phyloP scores from a whole-genome alignment of 129 eudicot species.

The Smallanthus sonchifolius region DNA sequence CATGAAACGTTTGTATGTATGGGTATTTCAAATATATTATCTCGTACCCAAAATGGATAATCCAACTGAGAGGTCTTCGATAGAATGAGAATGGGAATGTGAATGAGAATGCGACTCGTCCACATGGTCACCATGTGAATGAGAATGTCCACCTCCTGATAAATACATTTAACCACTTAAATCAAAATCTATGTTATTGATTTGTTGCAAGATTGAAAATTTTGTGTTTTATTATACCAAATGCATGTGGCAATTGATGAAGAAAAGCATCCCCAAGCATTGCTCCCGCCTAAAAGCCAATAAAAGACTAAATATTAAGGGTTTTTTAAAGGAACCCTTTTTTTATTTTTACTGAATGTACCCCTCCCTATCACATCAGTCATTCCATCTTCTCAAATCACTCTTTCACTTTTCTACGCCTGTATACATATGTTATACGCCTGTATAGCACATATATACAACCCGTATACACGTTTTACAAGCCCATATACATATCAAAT shows the following conservation, averaged over 20 bases:
- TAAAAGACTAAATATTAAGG: not conserved
- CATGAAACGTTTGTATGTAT: not conserved
- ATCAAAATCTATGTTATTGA: not conserved
- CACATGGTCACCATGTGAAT: slow-evolving; percentile 55
- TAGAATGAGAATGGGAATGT: slow-evolving; percentile 82
- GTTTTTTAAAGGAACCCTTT: too few relatives aligned
- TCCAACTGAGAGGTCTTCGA: slow-evolving; percentile 89
- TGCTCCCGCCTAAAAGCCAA: slow-evolving; percentile 84
- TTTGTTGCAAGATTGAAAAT: not conserved
- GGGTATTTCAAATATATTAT: not conserved
- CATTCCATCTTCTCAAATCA: too few relatives aligned
- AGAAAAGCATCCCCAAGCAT: slow-evolving; percentile 99
- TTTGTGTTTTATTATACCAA: slow-evolving; percentile 46
- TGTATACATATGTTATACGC: too few relatives aligned
- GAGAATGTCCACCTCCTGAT: slow-evolving; percentile 85
- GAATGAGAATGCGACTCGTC: slow-evolving; percentile 49
- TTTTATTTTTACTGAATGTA: too few relatives aligned
- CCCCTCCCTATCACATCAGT: too few relatives aligned
- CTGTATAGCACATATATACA: too few relatives aligned
- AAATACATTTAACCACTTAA: not conserved
- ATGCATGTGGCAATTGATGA: slow-evolving; percentile 97
- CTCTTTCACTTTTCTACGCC: too few relatives aligned
- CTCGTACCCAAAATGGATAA: slow-evolving; percentile 71
- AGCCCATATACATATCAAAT: too few relatives aligned
- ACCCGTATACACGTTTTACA: too few relatives aligned